Conservation (phyloP, 2,329 filamentous ascomycete genomes). For the Sclerotinia subarctica region DNA sequence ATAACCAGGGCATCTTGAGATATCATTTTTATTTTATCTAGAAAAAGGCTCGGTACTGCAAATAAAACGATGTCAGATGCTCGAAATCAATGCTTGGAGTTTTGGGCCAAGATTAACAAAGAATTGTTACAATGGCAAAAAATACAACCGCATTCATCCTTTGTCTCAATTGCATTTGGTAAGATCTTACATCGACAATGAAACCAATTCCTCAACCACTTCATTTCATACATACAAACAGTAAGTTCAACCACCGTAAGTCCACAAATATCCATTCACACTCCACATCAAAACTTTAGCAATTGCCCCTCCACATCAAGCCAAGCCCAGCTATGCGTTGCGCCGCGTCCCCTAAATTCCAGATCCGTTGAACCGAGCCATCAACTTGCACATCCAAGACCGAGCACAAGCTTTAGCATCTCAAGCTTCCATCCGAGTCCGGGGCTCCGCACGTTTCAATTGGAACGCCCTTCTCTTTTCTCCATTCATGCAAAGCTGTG, state of each 20-base stretch:
- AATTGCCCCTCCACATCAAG: background rate
- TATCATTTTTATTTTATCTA: background rate
- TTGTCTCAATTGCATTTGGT: constrained; percentile 12
- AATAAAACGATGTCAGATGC: constrained; percentile 2
- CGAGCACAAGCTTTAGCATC: constrained; percentile 18
- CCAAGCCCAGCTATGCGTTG: background rate
- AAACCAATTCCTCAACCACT: background rate
- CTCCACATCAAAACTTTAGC: background rate
- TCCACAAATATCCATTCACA: background rate
- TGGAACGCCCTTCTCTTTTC: constrained; percentile 1
- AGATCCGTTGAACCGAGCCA: constrained; percentile 22
- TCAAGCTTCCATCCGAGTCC: background rate
- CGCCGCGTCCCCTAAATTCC: background rate
- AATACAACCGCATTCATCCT: constrained; percentile 16
- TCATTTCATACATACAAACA: no score
- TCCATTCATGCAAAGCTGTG: constrained; percentile 19
- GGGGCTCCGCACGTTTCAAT: constrained; percentile 11
- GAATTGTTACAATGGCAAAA: background rate
- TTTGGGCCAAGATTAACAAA: background rate
- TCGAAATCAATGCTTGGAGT: background rate
- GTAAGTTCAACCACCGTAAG: background rate
- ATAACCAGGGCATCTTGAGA: background rate
- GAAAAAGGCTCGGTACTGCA: constrained; percentile 6
- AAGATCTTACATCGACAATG: background rate
- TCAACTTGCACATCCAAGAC: constrained; percentile 9